phyloP scores from a whole-genome alignment of 1,284 basidiomycete genomes.

The Somion occarium region DNA sequence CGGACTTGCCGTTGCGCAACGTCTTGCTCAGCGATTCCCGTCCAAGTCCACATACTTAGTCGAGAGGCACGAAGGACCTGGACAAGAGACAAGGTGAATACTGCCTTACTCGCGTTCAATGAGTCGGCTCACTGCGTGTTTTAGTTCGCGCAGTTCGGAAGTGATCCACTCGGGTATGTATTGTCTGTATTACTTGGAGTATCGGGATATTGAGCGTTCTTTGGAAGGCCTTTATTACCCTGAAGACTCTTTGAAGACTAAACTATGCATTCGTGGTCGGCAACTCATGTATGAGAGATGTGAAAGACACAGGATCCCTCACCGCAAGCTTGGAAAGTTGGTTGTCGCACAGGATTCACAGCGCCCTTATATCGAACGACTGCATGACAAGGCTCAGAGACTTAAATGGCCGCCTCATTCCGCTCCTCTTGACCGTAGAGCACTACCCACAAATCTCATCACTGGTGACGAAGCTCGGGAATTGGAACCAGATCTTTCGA shows the following conservation, averaged over 20 bases:
- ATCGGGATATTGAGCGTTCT: no score
- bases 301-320: slow-evolving; percentile 57
- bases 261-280: slow-evolving; percentile 83
- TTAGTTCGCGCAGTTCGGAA: slow-evolving; percentile 90
- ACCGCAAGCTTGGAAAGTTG: slow-evolving; percentile 82
- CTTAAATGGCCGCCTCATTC: slow-evolving; percentile 49
- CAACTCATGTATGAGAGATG: slow-evolving; percentile 84
- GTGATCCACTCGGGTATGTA: slow-evolving; percentile 85
- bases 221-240: slow-evolving; percentile 80
- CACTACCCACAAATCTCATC: slow-evolving; percentile 67
- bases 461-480: slow-evolving; percentile 66
- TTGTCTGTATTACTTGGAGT: slow-evolving; percentile 1
- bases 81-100: slow-evolving; percentile 79
- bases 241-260: slow-evolving; percentile 79
- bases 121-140: background rate
- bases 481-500: slow-evolving; percentile 80
- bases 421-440: slow-evolving; percentile 16
- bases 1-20: slow-evolving; percentile 84
- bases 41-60: slow-evolving; percentile 79
- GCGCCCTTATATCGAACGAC: slow-evolving; percentile 60
- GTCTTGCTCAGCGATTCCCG: slow-evolving; percentile 64
- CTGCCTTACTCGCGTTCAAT: background rate
- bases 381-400: slow-evolving; percentile 60
- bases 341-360: slow-evolving; percentile 74
- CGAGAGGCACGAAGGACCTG: slow-evolving; percentile 71